Conservation (phyloP, 1,284 basidiomycete genomes). For the Boletus sp. region DNA sequence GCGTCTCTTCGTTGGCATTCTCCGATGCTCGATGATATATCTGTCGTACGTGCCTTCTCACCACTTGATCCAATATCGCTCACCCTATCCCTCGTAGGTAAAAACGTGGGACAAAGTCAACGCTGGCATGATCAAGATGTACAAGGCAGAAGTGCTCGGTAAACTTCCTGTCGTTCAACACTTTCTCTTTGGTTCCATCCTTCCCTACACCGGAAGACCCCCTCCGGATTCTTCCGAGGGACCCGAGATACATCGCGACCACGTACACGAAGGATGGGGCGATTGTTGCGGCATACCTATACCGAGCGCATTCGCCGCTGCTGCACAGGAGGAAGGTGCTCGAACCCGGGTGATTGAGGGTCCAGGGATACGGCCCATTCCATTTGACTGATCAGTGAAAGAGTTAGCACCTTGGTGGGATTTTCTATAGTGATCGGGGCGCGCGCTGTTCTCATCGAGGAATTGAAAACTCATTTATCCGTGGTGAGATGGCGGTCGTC, state of each 20-base stretch:
- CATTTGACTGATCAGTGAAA: conserved; percentile 64
- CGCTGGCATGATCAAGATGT: conserved; percentile 98
- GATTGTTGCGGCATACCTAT: conserved; percentile 93
- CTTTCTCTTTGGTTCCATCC: conserved; percentile 87
- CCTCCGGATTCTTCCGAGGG: conserved; percentile 38
- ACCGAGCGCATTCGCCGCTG: conserved; percentile 72
- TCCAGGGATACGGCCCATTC: conserved; percentile 73
- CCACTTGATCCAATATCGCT: not conserved
- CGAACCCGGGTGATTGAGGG: conserved; percentile 43
- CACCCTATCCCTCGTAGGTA: conserved; percentile 44
- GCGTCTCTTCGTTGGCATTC: conserved; percentile 97
- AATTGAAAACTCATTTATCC: too few species aligned
- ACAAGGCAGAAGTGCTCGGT: conserved; percentile 88
- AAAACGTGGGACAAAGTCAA: conserved; percentile 98
- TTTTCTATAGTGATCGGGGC: not conserved
- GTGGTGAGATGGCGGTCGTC: not conserved
- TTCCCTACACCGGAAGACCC: conserved; percentile 67
- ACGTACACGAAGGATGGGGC: conserved; percentile 69
- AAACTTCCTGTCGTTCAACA: conserved; percentile 97
- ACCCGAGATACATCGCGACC: conserved; percentile 45
- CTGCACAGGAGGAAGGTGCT: conserved; percentile 50
- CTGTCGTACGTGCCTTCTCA: conserved; percentile 54
- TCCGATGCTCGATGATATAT: conserved; percentile 98
- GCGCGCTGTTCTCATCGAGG: not conserved
- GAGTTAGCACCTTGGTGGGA: not conserved